phyloP scores from a whole-genome alignment of 1,284 basidiomycete species.

The Fomitopsis schrenkii region DNA sequence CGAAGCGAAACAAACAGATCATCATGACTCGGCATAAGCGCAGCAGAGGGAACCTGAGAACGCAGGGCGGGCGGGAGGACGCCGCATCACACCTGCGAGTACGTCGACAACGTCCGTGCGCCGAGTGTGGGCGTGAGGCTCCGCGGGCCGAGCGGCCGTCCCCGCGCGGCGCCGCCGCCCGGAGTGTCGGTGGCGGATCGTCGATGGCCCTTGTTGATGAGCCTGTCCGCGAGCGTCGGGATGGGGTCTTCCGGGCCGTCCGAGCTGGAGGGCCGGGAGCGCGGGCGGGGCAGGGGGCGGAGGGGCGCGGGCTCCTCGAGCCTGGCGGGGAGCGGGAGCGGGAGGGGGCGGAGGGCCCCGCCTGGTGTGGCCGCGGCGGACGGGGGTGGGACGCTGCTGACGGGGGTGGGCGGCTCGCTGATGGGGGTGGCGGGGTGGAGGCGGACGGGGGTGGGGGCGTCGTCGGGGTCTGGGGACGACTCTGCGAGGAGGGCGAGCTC shows the following conservation, averaged over 20 bases:
- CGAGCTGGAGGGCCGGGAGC: neutral
- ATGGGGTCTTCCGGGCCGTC: neutral
- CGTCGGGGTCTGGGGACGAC: neutral
- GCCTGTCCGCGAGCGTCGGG: neutral
- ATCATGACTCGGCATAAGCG: neutral
- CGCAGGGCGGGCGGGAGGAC: neutral
- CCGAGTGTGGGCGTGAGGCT: neutral
- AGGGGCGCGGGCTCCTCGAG: neutral
- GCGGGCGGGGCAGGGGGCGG: neutral
- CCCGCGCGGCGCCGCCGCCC: neutral
- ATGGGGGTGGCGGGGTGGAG: neutral
- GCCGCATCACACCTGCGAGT: neutral
- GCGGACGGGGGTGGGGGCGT: neutral
- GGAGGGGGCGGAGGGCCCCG: neutral
- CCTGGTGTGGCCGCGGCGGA: no score
- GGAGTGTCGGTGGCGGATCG: neutral
- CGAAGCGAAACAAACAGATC: neutral
- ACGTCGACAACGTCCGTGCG: neutral
- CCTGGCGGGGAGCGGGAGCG: neutral
- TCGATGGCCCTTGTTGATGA: neutral
- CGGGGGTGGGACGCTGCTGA: no score
- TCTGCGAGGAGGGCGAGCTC: conserved; percentile 44
- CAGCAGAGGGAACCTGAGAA: no score
- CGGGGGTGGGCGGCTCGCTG: neutral
- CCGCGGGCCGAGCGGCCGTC: neutral